phyloP scores from a whole-genome alignment of 2,329 filamentous ascomycete species.

The Verticillium zaregamsianum region DNA sequence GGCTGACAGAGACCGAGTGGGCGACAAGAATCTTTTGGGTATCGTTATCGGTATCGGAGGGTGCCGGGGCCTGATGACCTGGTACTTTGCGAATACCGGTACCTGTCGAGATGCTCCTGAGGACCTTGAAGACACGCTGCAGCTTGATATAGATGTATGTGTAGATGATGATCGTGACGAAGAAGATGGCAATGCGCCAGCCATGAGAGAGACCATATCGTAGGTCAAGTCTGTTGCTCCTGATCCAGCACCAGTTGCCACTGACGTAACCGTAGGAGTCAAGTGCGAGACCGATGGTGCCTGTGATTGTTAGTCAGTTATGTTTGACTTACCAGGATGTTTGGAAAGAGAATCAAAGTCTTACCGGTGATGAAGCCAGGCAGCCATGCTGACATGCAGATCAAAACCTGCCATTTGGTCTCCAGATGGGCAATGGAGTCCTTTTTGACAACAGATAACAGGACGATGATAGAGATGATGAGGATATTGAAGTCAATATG shows the following conservation, averaged over 20 bases:
- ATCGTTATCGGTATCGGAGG: constrained; percentile 6
- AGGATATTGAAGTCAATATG: constrained; percentile 38
- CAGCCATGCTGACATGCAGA: constrained; percentile 35
- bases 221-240: constrained; percentile 26
- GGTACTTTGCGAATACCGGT: background rate
- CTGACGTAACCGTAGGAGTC: constrained; percentile 27
- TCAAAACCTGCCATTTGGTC: constrained; percentile 21
- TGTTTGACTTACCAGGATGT: background rate
- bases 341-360: constrained; percentile 7
- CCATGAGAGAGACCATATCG: constrained; percentile 40
- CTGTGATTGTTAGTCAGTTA: background rate
- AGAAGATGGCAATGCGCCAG: constrained; percentile 39
- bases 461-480: constrained; percentile 37
- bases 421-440: constrained; percentile 25
- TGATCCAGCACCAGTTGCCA: constrained; percentile 47
- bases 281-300: background rate
- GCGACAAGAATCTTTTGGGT: constrained; percentile 9
- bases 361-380: constrained; percentile 31
- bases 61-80: background rate
- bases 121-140: background rate
- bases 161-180: constrained; percentile 34
- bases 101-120: background rate
- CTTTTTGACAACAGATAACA: constrained; percentile 31
- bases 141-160: constrained; percentile 27
- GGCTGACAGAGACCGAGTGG: constrained; percentile 8